Evolutionary conservation across 108 stramenopile genomes (phyloP), one percentile per base, ranked within the genome.

Genomic region (Cyclostephanos tholiformis): DNA sequence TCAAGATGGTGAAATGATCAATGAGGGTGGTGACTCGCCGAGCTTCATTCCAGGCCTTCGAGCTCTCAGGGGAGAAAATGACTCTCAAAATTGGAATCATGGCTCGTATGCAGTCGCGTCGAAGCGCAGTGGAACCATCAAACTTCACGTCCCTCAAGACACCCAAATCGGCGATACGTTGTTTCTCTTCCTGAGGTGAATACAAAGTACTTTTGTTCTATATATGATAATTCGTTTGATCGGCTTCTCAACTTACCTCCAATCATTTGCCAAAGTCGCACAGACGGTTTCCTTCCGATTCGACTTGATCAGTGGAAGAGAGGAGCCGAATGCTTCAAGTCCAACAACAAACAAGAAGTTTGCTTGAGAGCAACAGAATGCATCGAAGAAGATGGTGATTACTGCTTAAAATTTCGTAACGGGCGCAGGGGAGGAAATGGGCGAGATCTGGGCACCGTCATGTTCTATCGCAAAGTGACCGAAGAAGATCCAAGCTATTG

Each of bases 291-390:
- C 3, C 71, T 82, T 5, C 80, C 80, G 16, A 57, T 82, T 13
- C 17, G 53, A 6, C 23, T 82, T 13, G 65, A 70, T 20, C 52
- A 46, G 4, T 82, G 80, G 80, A 62, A 17, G 0, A 59, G 80
- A 71, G 74, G 70, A 9, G 74, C 80, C 2, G 80, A 66, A 35
- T 82, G 80, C n/a, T 75, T 82, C 74, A 82, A 82, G 70, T 65
- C 69, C 6, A 43, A 43, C 64, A 75, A 82, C 32, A 30, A 39
- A 2, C 80, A 82, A 63, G 61, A 48, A 4, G 52, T 30, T 44
- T 82, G 80, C 65, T 27, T 75, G 57, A 59, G 70, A 71, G 74
- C 69, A n/a, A 57, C 36, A 2, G 48, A 82, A 48, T 82, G 80
- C 39, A 60, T 62, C 36, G 27, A 67, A 39, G 50, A 74, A n/a